Evolutionary conservation across 2,329 filamentous ascomycete species (phyloP).

Genomic region (Colletotrichum tropicale): DNA sequence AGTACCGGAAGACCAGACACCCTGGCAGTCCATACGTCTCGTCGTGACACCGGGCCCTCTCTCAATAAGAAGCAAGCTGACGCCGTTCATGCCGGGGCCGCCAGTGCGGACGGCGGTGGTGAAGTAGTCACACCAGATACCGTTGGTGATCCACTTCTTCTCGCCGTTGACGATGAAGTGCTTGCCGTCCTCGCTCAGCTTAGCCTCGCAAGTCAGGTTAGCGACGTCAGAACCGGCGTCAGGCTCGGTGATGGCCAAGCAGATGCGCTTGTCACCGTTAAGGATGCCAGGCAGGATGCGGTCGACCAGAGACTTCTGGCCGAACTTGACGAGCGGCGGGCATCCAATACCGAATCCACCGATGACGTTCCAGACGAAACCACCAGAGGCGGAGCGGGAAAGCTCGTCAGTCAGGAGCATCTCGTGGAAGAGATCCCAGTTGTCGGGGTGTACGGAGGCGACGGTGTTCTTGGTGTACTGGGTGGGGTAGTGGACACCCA

Average conservation of each 20-base stretch:
- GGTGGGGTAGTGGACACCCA: conserved; percentile 82
- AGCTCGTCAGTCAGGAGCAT: conserved; percentile 94
- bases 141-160: conserved; percentile 99
- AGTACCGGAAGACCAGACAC: conserved; percentile 93
- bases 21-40: conserved; percentile 96
- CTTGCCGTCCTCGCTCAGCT: conserved; percentile 93
- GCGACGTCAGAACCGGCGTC: conserved; percentile 96
- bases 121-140: conserved; percentile 96
- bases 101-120: conserved; percentile 94
- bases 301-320: conserved; percentile 82
- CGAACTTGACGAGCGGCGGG: conserved; percentile 91
- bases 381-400: conserved; percentile 85
- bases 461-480: conserved; percentile 75
- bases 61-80: conserved; percentile 92
- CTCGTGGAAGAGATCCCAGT: conserved; percentile 99
- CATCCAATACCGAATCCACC: conserved; percentile 96
- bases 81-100: conserved; percentile 87
- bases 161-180: conserved; percentile 99
- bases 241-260: conserved; percentile 94
- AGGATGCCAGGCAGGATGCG: conserved; percentile 89
- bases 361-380: conserved; percentile 95
- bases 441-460: conserved; percentile 79
- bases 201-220: conserved; percentile 93
- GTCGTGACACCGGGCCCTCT: conserved; percentile 88
- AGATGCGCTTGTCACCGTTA: conserved; percentile 94